Evolutionary conservation across 495 filamentous ascomycete species (phyloP).

Genomic region (Tetracladium setigerum): DNA sequence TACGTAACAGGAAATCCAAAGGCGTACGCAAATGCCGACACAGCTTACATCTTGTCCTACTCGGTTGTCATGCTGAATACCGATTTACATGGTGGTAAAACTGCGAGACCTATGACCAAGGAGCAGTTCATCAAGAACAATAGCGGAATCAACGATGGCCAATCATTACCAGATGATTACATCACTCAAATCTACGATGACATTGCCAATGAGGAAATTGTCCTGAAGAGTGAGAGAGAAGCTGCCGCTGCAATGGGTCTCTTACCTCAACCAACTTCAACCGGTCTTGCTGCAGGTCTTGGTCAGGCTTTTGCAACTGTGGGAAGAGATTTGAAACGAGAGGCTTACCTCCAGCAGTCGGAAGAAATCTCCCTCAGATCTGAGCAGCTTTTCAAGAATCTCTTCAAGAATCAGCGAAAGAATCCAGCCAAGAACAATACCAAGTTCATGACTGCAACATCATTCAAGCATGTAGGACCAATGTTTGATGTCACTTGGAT

Average conservation of each 20-base stretch:
- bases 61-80: constrained; percentile 97
- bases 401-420: constrained; percentile 78
- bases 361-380: constrained; percentile 70
- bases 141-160: constrained; percentile 93
- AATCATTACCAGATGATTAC: constrained; percentile 90
- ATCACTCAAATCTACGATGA: constrained; percentile 85
- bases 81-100: constrained; percentile 83
- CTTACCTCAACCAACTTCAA: constrained; percentile 48
- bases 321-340: constrained; percentile 83
- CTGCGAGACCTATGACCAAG: constrained; percentile 84
- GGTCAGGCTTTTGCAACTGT: constrained; percentile 86
- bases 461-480: constrained; percentile 87
- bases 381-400: constrained; percentile 78
- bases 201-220: constrained; percentile 85
- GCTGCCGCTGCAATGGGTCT: constrained; percentile 67
- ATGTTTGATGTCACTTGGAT: constrained; percentile 99
- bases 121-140: constrained; percentile 99
- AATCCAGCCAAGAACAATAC: constrained; percentile 60
- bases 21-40: constrained; percentile 96
- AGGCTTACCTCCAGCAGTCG: constrained; percentile 88
- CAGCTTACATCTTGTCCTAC: constrained; percentile 91
- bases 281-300: constrained; percentile 73
- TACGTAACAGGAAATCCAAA: constrained; percentile 94
- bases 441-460: constrained; percentile 85
- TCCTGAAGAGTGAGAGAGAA: constrained; percentile 85